phyloP scores from a whole-genome alignment of 2,329 filamentous ascomycete genomes.

The Apiospora aurea region DNA sequence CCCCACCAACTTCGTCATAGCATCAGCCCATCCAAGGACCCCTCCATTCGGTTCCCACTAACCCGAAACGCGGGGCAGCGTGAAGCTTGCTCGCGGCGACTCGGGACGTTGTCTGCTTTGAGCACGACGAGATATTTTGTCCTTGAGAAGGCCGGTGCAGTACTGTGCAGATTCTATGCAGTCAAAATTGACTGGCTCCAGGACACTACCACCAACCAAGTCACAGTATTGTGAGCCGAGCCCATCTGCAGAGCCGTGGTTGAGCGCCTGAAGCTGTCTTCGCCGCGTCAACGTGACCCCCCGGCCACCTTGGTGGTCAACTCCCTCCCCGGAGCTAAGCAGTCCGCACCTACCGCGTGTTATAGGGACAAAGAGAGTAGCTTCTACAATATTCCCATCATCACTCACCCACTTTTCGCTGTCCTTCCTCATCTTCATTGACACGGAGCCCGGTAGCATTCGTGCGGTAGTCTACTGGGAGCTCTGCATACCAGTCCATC shows the following conservation, averaged over 20 bases:
- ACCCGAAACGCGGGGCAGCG: slow-evolving; percentile 22
- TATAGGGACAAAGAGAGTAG: not conserved
- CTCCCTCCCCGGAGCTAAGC: not conserved
- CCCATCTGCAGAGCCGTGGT: not conserved
- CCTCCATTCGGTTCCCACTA: slow-evolving; percentile 5
- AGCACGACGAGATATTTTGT: not conserved
- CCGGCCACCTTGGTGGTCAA: not conserved
- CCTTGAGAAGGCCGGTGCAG: not conserved
- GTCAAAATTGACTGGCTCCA: too few species aligned
- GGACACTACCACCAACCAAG: not conserved
- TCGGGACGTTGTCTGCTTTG: too few species aligned
- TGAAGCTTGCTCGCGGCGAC: not conserved
- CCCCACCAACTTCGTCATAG: slow-evolving; percentile 5
- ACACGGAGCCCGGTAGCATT: not conserved
- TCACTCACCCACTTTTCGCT: not conserved
- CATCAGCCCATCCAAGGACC: not conserved
- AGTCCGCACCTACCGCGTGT: not conserved
- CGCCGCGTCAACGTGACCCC: not conserved
- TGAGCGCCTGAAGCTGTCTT: not conserved
- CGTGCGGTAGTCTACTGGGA: not conserved
- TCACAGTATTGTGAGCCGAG: not conserved
- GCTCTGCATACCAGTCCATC: not conserved
- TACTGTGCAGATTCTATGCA: not conserved
- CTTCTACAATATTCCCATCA: not conserved
- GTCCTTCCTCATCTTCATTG: not conserved